Conservation (phyloP, 129 eudicot species). For the Flaveria trinervia region DNA sequence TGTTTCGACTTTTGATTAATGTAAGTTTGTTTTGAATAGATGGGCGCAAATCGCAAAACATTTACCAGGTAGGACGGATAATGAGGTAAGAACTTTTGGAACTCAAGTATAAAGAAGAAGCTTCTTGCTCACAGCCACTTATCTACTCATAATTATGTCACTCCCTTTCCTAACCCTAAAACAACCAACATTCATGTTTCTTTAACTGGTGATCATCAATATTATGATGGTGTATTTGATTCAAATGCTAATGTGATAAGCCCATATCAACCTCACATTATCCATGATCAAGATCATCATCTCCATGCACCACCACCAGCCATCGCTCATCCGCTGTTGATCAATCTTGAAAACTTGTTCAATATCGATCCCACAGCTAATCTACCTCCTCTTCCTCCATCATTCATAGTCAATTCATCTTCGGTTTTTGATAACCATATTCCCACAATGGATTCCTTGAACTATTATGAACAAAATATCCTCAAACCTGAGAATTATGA, state of each 20-base stretch:
- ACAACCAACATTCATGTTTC: conserved; percentile 26
- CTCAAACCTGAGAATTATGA: conserved; percentile 26
- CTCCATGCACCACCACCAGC: conserved; percentile 22
- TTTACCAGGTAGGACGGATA: conserved; percentile 71
- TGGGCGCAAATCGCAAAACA: conserved; percentile 83
- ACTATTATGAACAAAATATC: conserved; percentile 34
- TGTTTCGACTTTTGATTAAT: neutral
- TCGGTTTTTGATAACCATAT: conserved; percentile 26
- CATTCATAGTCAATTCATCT: conserved; percentile 29
- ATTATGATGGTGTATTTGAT: conserved; percentile 35
- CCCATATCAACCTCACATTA: conserved; percentile 34
- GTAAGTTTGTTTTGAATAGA: conserved; percentile 29
- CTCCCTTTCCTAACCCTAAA: conserved; percentile 32
- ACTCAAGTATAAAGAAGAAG: conserved; percentile 77
- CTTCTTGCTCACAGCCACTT: conserved; percentile 49
- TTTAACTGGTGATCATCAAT: conserved; percentile 23
- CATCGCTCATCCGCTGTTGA: neutral
- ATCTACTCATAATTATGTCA: conserved; percentile 30
- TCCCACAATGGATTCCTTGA: conserved; percentile 22
- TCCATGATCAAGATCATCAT: conserved; percentile 25
- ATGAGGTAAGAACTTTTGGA: conserved; percentile 84
- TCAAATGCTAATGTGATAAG: conserved; percentile 26
- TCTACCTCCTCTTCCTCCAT: conserved; percentile 43
- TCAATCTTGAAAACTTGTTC: conserved; percentile 33
- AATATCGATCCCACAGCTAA: conserved; percentile 11